Evolutionary conservation across 257 asterid species (phyloP), one percentile per base, ranked within the genome.

Genomic region (Nicotiana noctiflora): DNA sequence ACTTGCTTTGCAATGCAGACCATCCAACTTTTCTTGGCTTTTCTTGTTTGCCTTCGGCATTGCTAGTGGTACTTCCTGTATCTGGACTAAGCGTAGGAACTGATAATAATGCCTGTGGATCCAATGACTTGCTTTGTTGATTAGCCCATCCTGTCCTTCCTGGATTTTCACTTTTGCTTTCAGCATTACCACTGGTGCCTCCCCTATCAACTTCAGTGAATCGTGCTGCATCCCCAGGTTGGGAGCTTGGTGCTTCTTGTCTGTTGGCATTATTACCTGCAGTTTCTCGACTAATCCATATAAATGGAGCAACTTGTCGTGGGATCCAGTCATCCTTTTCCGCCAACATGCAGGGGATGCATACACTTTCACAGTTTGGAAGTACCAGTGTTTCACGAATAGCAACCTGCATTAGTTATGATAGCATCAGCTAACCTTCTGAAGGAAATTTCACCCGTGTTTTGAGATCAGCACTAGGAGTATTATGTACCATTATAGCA

Each of bases 241-340:
- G 90, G 79, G 77, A 64, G 84, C 84, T 52, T 25, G 87, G 80
- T 57, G 70, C 92, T 65, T 77, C 86, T 86, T 86, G 90, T 40
- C 84, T 77, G 72, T 85, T 80, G 77, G 84, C 21, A 77, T 75
- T 84, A 82, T 77, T 84, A 79, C 79, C 68, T 63, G 21, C 82
- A 53, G 90, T 74, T 63, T 93, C 95, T 84, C 88, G 94, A 76
- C 85, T 88, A 78, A 85, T 86, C 97, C 97, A 95, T 88, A 89
- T 84, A 86, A 91, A 93, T 63, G 99, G 99, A 60, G 97, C 99
- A 4, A 79, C 88, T 40, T 84, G 88, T 84, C 90, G 89, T 1
- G 98, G 97, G 81, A 90, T 86, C 99, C 99, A 95, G 79, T 95
- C 97, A 68, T 93, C 95, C 86, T 91, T 91, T 84, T 95, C 98